Percentiles rank a stretch among this genome's conserved stretches.
Conservation (phyloP, 2,329 filamentous ascomycete genomes). For the Dactylellina sp. region DNA sequence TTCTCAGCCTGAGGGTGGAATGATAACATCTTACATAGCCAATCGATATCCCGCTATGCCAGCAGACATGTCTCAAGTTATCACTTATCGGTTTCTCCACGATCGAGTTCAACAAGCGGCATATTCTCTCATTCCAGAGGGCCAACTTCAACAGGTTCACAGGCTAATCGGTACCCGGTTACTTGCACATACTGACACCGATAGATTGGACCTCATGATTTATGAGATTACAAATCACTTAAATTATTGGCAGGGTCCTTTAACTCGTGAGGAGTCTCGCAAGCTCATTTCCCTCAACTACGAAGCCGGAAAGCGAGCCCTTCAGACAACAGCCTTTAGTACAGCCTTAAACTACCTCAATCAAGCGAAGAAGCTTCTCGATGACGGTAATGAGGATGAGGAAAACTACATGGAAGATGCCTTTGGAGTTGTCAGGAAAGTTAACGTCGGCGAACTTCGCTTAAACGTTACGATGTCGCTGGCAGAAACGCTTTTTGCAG, state of each 20-base stretch:
- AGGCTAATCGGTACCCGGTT: conserved; percentile 59
- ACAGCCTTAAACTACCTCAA: conserved; percentile 60
- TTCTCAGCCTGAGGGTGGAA: conserved; percentile 41
- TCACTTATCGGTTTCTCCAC: conserved; percentile 60
- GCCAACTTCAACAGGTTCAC: conserved; percentile 59
- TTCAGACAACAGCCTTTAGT: conserved; percentile 60
- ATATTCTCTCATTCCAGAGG: conserved; percentile 59
- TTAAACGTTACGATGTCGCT: conserved; percentile 60
- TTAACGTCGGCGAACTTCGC: conserved; percentile 58
- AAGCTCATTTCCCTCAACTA: conserved; percentile 60
- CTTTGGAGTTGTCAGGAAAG: conserved; percentile 46
- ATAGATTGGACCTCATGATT: conserved; percentile 59
- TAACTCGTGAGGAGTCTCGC: conserved; percentile 58
- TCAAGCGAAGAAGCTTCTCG: conserved; percentile 59
- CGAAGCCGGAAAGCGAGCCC: conserved; percentile 60
- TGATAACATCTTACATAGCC: conserved; percentile 51
- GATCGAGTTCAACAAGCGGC: conserved; percentile 61
- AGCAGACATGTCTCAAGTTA: conserved; percentile 55
- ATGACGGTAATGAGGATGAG: conserved; percentile 58
- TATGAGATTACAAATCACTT: conserved; percentile 61
- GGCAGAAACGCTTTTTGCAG: conserved; percentile 60
- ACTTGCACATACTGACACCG: conserved; percentile 57
- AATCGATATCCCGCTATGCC: conserved; percentile 52
- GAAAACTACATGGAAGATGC: conserved; percentile 57
- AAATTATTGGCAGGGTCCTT: conserved; percentile 60